Evolutionary conservation across 225 moss, liverwort and hornwort species (phyloP), one percentile per base, ranked within the genome.

Genomic region (Straminergon stramineum): DNA sequence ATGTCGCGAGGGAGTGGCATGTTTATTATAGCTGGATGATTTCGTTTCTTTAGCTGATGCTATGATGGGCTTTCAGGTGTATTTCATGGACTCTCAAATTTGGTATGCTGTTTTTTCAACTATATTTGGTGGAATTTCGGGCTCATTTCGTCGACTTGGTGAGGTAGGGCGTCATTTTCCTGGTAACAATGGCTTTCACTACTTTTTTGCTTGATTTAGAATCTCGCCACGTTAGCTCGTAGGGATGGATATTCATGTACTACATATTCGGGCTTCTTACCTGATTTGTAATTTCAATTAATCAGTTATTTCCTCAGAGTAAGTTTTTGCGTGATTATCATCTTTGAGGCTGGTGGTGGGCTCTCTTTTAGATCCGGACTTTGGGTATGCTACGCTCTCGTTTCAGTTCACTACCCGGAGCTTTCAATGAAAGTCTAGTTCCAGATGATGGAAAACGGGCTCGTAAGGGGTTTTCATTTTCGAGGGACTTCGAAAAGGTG

Each of bases 1-100:
- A 22, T 45, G 7, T 53, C 68, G n/a, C 34, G 35, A 70, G 24
- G 13, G 32, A 67, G 43, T 84, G 69, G 26, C 48, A n/a, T 30
- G n/a, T 55, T 53, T 62, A 32, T 34, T 37, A 58, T 19, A 24
- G 31, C 64, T 80, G 37, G 48, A 63, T 39, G 16, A 17, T 30
- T 84, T 87, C 2, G 17, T 13, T 51, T 70, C 20, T 14, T 57
- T 24, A 17, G 23, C 60, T 87, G 86, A 86, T 85, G 81, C 48
- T 58, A 66, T 58, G n/a, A 48, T 21, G 39, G 35, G 17, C n/a
- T 64, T 88, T 58, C 95, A 99, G 99, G 96, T 99, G 43, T 99
- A 99, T 87, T 97, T 99, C 76, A 97, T 99, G 99, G 99, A 99
- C 81, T 96, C 94, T 82, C 99, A 99, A 92, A 97, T 99, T 80